These are phyloP conservation scores for Wallacemonas collosoma DNA, from an alignment of 208 protist genomes.

Conservation along the genomic window DNA sequence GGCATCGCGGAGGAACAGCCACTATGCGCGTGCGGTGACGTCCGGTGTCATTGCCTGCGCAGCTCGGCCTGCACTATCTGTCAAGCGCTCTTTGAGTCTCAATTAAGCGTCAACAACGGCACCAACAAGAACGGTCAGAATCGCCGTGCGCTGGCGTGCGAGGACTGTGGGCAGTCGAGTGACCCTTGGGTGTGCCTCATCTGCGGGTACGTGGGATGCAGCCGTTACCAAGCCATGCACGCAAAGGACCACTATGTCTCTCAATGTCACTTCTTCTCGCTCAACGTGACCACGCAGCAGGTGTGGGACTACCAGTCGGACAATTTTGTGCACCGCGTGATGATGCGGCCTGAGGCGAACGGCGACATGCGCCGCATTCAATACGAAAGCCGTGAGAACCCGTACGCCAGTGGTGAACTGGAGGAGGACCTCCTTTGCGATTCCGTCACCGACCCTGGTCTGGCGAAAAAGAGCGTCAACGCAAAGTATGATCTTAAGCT, in stretches of 20 bases:
- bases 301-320: slow-evolving; percentile 94
- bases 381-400: slow-evolving; percentile 65
- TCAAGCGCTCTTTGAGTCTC: slow-evolving; percentile 37
- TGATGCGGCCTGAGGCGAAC: slow-evolving; percentile 62
- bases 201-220: slow-evolving; percentile 93
- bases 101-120: slow-evolving; percentile 18
- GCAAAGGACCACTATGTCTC: slow-evolving; percentile 78
- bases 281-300: slow-evolving; percentile 90
- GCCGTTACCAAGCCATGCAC: slow-evolving; percentile 91
- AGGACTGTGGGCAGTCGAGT: slow-evolving; percentile 59
- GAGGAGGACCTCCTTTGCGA: slow-evolving; percentile 1
- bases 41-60: slow-evolving; percentile 50
- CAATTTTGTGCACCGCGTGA: slow-evolving; percentile 84
- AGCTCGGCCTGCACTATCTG: slow-evolving; percentile 67
- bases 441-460: neutral
- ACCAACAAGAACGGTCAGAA: slow-evolving; percentile 21
- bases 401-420: slow-evolving; percentile 13
- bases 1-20: slow-evolving; percentile 42
- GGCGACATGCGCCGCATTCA: slow-evolving; percentile 70
- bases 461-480: slow-evolving; percentile 74
- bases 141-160: slow-evolving; percentile 42
- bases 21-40: slow-evolving; percentile 44
- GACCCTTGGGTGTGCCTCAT: slow-evolving; percentile 92
- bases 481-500: slow-evolving; percentile 86
- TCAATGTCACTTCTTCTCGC: slow-evolving; percentile 79